Evolutionary conservation across 1,284 basidiomycete genomes (phyloP).

Genomic region (Naganishia sp.): DNA sequence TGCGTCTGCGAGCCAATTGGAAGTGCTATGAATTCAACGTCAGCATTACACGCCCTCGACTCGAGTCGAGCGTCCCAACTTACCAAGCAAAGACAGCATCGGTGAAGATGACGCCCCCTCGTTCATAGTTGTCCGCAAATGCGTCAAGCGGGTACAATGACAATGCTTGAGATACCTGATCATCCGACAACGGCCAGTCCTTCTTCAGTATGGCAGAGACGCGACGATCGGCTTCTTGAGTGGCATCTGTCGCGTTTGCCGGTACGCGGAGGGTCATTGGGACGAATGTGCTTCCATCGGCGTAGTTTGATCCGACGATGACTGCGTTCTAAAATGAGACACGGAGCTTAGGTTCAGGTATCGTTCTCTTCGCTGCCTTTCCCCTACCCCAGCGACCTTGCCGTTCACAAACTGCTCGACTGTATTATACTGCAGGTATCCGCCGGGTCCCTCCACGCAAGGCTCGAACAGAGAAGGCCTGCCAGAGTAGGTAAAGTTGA

Average conservation of each 20-base stretch:
- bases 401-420: slow-evolving; percentile 32
- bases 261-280: slow-evolving; percentile 30
- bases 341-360: background rate
- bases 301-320: slow-evolving; percentile 34
- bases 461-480: slow-evolving; percentile 35
- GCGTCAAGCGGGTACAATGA: slow-evolving; percentile 30
- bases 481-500: slow-evolving; percentile 29
- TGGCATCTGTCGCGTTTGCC: slow-evolving; percentile 28
- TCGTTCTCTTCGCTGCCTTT: background rate
- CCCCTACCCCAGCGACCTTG: slow-evolving; percentile 26
- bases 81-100: slow-evolving; percentile 35
- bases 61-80: background rate
- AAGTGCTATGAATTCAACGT: slow-evolving; percentile 8
- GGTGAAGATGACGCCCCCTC: slow-evolving; percentile 33
- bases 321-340: slow-evolving; percentile 17
- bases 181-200: slow-evolving; percentile 30
- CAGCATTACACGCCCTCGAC: background rate
- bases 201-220: slow-evolving; percentile 15
- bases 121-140: slow-evolving; percentile 33
- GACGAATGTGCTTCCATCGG: slow-evolving; percentile 34
- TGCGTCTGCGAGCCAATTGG: slow-evolving; percentile 30
- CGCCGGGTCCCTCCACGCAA: slow-evolving; percentile 34
- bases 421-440: slow-evolving; percentile 33
- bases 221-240: slow-evolving; percentile 28
- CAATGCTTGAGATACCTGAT: slow-evolving; percentile 22